Conservation (phyloP, 1,284 basidiomycete species). For the Tilletiaria anomala region DNA sequence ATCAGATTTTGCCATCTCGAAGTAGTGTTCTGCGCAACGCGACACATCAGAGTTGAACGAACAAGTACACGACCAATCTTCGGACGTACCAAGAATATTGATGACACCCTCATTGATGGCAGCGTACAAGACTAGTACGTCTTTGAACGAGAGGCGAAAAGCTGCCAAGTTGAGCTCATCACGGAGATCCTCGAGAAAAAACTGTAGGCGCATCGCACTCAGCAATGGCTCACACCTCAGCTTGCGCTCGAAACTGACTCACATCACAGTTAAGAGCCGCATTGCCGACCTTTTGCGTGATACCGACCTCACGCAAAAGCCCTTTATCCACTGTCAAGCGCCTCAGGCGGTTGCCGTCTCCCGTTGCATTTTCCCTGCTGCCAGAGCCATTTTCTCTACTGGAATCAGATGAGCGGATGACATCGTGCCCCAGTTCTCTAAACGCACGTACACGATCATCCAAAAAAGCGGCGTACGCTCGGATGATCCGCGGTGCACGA, state of each 20-base stretch:
- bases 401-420: constrained; percentile 75
- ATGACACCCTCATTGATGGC: constrained; percentile 96
- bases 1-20: constrained; percentile 91
- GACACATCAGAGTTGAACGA: too few species aligned
- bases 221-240: not conserved
- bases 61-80: constrained; percentile 1
- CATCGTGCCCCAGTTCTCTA: constrained; percentile 80
- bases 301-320: constrained; percentile 74
- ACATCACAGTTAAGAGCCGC: constrained; percentile 73
- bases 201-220: constrained; percentile 44
- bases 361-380: constrained; percentile 34
- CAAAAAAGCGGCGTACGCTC: constrained; percentile 75
- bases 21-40: constrained; percentile 68
- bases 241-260: constrained; percentile 27
- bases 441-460: constrained; percentile 79
- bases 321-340: constrained; percentile 93
- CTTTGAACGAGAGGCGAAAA: constrained; percentile 88
- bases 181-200: constrained; percentile 80
- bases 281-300: constrained; percentile 78
- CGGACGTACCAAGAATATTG: constrained; percentile 50
- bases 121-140: constrained; percentile 86
- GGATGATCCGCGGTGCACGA: constrained; percentile 60
- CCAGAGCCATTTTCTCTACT: constrained; percentile 46
- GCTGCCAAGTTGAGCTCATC: constrained; percentile 82
- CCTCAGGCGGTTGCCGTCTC: constrained; percentile 51